phyloP scores from a whole-genome alignment of 495 filamentous ascomycete species.

The Penicillium odoratum region DNA sequence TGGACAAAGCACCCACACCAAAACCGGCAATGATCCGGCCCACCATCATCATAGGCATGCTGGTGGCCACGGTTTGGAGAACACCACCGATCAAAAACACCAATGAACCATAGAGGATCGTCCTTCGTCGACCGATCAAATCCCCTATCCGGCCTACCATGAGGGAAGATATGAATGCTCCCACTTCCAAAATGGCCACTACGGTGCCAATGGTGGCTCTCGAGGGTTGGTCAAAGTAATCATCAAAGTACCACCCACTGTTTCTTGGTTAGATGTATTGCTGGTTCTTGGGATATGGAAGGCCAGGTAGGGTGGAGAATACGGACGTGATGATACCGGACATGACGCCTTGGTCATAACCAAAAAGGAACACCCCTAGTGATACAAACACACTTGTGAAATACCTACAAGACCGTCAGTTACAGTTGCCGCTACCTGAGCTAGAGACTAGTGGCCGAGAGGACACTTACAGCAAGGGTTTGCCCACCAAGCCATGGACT shows the following conservation, averaged over 20 bases:
- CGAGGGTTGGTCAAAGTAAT: conserved; percentile 88
- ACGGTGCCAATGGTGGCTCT: conserved; percentile 87
- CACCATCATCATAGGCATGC: conserved; percentile 89
- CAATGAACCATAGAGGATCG: conserved; percentile 90
- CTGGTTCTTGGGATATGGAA: not conserved
- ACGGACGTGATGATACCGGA: conserved; percentile 97
- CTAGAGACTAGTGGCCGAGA: not conserved
- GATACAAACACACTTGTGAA: conserved; percentile 99
- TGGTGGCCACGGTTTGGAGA: conserved; percentile 76
- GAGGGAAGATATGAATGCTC: conserved; percentile 87
- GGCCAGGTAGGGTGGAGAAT: conserved; percentile 6
- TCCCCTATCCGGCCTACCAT: conserved; percentile 89
- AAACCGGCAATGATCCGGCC: conserved; percentile 90
- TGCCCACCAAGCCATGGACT: conserved; percentile 90
- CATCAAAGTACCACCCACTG: conserved; percentile 81
- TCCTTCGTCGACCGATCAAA: conserved; percentile 83
- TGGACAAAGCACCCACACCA: conserved; percentile 91
- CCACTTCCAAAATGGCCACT: conserved; percentile 93
- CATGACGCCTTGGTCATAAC: conserved; percentile 99
- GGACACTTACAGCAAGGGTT: conserved; percentile 78
- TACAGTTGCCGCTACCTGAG: not conserved
- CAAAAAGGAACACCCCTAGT: conserved; percentile 94
- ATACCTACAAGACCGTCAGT: conserved; percentile 63
- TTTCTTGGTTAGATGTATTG: conserved; percentile 13
- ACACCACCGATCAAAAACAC: conserved; percentile 91